Evolutionary conservation across 768 basidiomycete species (phyloP).

Genomic region (Agaricus subrufescens): DNA sequence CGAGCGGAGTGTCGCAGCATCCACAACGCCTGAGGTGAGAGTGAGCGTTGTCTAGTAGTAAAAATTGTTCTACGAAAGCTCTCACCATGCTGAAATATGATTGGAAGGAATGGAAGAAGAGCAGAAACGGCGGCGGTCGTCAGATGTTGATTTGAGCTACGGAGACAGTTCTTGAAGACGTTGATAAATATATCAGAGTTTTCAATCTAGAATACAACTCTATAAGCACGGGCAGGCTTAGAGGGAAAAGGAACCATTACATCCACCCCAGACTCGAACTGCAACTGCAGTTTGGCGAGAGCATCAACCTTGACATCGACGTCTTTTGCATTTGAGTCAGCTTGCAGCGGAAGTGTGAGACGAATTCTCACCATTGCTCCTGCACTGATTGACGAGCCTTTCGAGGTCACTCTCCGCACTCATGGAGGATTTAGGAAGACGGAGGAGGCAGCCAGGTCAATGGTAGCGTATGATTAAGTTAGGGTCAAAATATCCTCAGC

Average conservation of each 20-base stretch:
- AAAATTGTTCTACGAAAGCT: conserved; percentile 29
- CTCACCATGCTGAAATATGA: conserved; percentile 39
- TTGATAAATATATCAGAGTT: conserved; percentile 70
- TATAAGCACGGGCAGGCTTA: background rate
- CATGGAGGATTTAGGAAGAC: conserved; percentile 33
- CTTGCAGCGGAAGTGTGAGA: background rate
- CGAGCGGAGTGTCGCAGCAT: conserved; percentile 60
- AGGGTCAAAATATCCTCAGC: conserved; percentile 7
- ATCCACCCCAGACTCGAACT: conserved; percentile 69
- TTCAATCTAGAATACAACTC: conserved; percentile 43
- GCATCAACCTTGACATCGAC: conserved; percentile 80
- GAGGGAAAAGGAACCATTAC: conserved; percentile 31
- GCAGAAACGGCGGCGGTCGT: conserved; percentile 71
- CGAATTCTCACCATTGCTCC: conserved; percentile 48
- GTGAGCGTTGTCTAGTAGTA: conserved; percentile 39
- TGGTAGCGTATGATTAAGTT: background rate
- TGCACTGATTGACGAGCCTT: conserved; percentile 60
- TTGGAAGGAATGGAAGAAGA: conserved; percentile 60
- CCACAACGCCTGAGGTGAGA: conserved; percentile 38
- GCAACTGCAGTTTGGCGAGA: conserved; percentile 68
- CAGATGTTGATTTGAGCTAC: conserved; percentile 79
- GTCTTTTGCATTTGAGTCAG: conserved; percentile 37
- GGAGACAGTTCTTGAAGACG: conserved; percentile 68
- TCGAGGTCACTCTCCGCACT: conserved; percentile 47
- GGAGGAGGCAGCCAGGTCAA: conserved; percentile 1